Evolutionary conservation across 176 grass and related monocot genomes (phyloP).

Genomic region (Chrysopogon serrulatus): DNA sequence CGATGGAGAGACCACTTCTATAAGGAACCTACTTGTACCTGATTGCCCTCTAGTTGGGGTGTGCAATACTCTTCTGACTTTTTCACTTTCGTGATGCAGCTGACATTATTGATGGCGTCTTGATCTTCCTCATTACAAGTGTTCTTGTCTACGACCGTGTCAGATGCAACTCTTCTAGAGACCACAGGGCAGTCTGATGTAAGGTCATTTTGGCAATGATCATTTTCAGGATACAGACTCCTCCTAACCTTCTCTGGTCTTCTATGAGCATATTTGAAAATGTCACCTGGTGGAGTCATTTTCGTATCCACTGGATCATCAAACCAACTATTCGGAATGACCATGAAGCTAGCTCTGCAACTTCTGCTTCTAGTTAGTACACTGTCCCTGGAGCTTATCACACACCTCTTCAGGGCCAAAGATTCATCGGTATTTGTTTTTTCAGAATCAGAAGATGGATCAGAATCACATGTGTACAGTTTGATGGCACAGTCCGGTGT

Average conservation of each 20-base stretch:
- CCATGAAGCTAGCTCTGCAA: slow-evolving; percentile 80
- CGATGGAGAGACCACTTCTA: not conserved
- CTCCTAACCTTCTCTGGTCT: slow-evolving; percentile 40
- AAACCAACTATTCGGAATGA: slow-evolving; percentile 55
- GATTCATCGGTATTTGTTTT: slow-evolving; percentile 26
- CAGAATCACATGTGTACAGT: slow-evolving; percentile 40
- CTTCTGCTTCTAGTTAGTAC: slow-evolving; percentile 63
- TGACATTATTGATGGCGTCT: not conserved
- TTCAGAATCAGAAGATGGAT: slow-evolving; percentile 22
- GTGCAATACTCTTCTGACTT: not conserved
- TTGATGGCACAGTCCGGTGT: slow-evolving; percentile 27
- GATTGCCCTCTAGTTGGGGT: slow-evolving; percentile 25
- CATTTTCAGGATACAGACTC: slow-evolving; percentile 34
- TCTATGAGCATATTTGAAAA: slow-evolving; percentile 31
- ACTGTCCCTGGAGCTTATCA: slow-evolving; percentile 34
- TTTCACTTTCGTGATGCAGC: slow-evolving; percentile 14
- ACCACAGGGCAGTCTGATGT: not conserved
- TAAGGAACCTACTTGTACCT: slow-evolving; percentile 18
- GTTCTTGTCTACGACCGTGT: slow-evolving; percentile 23
- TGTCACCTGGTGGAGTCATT: slow-evolving; percentile 37
- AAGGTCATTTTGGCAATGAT: slow-evolving; percentile 3
- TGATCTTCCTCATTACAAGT: slow-evolving; percentile 29
- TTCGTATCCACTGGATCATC: slow-evolving; percentile 35
- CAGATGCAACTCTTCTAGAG: slow-evolving; percentile 11
- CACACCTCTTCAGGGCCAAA: slow-evolving; percentile 38